Evolutionary conservation across 257 asterid genomes (phyloP).

Genomic region (Solanum paucissectum): DNA sequence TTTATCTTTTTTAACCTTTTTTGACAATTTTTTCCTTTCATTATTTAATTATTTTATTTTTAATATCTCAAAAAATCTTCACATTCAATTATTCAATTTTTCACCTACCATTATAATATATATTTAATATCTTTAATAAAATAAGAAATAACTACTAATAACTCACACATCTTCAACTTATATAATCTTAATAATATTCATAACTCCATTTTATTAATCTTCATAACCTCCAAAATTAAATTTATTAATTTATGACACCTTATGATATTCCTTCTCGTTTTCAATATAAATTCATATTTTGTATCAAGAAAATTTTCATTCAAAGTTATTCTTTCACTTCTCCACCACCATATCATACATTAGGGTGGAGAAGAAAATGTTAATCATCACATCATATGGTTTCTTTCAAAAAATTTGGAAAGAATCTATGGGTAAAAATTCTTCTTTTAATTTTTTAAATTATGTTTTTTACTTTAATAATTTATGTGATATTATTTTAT

Average conservation of each 20-base stretch:
- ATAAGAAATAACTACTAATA: no score
- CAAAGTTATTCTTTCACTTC: not conserved
- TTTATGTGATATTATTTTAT: not conserved
- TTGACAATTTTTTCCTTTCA: not conserved
- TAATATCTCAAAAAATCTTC: not conserved
- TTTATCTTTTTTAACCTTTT: no score
- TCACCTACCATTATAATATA: not conserved
- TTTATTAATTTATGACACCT: not conserved
- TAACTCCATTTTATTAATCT: not conserved
- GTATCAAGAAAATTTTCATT: not conserved
- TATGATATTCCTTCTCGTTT: not conserved
- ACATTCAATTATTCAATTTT: no score
- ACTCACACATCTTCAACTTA: not conserved
- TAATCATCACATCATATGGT: not conserved
- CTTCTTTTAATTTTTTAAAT: no score
- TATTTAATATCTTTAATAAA: no score
- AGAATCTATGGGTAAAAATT: not conserved
- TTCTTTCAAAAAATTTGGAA: not conserved
- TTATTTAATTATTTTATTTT: no score
- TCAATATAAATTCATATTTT: not conserved
- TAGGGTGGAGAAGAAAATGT: not conserved
- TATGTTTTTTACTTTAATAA: not conserved
- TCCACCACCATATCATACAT: not conserved
- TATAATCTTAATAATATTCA: no score
- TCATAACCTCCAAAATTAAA: not conserved